Evolutionary conservation across 139 green algal genomes (phyloP).

Genomic region (Picochlorum sp.): DNA sequence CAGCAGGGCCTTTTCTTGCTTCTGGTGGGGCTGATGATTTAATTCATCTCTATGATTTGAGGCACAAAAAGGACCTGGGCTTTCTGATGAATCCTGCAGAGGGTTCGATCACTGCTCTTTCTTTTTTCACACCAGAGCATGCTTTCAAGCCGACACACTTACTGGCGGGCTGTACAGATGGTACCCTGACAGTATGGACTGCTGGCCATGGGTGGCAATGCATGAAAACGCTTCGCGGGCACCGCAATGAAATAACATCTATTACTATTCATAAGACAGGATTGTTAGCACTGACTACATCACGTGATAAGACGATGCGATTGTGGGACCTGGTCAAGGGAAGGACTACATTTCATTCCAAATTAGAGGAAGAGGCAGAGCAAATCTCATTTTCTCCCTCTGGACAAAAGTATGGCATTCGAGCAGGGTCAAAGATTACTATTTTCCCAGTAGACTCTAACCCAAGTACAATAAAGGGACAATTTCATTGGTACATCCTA

Average conservation of each 20-base stretch:
- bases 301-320: slow-evolving; percentile 52
- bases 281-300: slow-evolving; percentile 57
- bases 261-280: slow-evolving; percentile 66
- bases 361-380: slow-evolving; percentile 45
- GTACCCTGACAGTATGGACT: slow-evolving; percentile 63
- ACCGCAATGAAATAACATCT: slow-evolving; percentile 49
- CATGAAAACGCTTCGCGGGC: slow-evolving; percentile 55
- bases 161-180: slow-evolving; percentile 67
- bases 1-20: slow-evolving; percentile 44
- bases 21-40: slow-evolving; percentile 68
- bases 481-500: slow-evolving; percentile 15
- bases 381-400: slow-evolving; percentile 32
- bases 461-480: background rate
- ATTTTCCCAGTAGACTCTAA: slow-evolving; percentile 26
- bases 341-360: slow-evolving; percentile 46
- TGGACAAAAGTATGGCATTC: slow-evolving; percentile 42
- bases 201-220: slow-evolving; percentile 61
- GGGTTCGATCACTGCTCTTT: slow-evolving; percentile 60
- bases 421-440: slow-evolving; percentile 32
- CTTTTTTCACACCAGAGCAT: slow-evolving; percentile 44
- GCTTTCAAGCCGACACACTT: slow-evolving; percentile 55
- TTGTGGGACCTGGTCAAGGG: slow-evolving; percentile 81
- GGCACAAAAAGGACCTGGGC: slow-evolving; percentile 55
- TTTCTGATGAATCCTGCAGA: slow-evolving; percentile 76
- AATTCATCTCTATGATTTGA: slow-evolving; percentile 70